Evolutionary conservation across 768 basidiomycete genomes (phyloP), one percentile per base, ranked within the genome.

Genomic region (Boletus patriciae): DNA sequence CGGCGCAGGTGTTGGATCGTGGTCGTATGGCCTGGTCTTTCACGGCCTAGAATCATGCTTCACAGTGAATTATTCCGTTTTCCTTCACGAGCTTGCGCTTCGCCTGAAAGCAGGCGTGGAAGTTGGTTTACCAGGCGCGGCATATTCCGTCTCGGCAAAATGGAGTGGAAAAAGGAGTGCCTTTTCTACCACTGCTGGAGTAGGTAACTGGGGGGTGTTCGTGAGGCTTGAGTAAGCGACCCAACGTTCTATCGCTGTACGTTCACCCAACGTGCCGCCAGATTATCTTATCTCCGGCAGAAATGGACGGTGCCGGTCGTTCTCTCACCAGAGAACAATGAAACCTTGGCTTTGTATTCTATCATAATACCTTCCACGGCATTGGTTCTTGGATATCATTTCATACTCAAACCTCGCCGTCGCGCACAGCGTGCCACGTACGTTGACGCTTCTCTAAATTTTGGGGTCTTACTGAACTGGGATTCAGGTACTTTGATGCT

Each of bases 401-500:
- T 84, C 61, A 67, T 83, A 52, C 67, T 87, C 42, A 78, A 80
- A 62, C 85, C 84, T 48, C 77, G 79, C 37, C 79, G 80, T 54
- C 81, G 79, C 33, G 74, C 71, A 46, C 77, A 77, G 62, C 80
- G 86, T 66, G 68, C 79, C 46, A 74, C 75, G 87, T 87, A 82
- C 65, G 57, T 59, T 5, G 48, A 45, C 18, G 49, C 53, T 49
- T 50, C 57, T 52, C 52, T 47, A n/a, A 43, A 42, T 57, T 61
- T 48, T 27, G 34, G 60, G 41, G 44, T 48, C 9, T 59, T 62
- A 27, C 62, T 57, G 53, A 69, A 63, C 47, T 46, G 52, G 55
- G 50, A 58, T 58, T 37, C 66, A 93, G 90, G 54, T 83, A 85
- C 66, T 82, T 94, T 64, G 81, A 80, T 31, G 79, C 84, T 38